Percentiles rank a stretch among this genome's conserved stretches.
Evolutionary conservation across 2,329 filamentous ascomycete genomes (phyloP).

Genomic region (Fusarium coffeatum): DNA sequence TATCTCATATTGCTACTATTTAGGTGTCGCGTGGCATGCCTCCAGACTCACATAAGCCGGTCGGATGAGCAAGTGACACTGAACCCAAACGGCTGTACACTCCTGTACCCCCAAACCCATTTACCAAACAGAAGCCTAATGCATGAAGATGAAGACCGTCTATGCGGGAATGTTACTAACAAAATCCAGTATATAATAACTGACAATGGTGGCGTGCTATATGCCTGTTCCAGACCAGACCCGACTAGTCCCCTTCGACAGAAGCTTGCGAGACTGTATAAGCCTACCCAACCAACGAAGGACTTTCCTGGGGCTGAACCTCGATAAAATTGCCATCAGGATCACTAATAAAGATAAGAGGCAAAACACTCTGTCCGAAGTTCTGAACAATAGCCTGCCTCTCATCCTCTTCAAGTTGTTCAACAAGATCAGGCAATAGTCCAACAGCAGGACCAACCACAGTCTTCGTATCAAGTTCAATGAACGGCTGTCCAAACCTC

Average conservation of each 20-base stretch:
- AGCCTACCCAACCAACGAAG: background rate
- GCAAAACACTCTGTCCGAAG: background rate
- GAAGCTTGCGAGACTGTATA: background rate
- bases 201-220: background rate
- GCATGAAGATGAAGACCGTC: background rate
- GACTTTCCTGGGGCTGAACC: conserved; percentile 2
- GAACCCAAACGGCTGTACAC: background rate
- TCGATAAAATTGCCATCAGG: conserved; percentile 22
- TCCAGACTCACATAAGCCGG: background rate
- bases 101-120: background rate
- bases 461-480: background rate
- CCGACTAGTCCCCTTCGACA: no score
- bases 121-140: background rate
- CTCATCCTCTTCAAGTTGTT: conserved; percentile 1
- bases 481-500: background rate
- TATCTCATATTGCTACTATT: accelerated
- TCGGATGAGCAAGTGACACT: background rate
- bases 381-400: background rate
- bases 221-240: no score
- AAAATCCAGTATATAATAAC: background rate
- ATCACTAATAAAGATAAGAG: conserved; percentile 4
- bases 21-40: background rate
- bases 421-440: background rate
- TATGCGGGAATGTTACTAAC: background rate
- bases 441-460: conserved; percentile 4